A percentile compares a stretch with the other conserved stretches of the same genome.
Conservation (phyloP, 2,329 filamentous ascomycete genomes). For the Xylariaceae sp. region DNA sequence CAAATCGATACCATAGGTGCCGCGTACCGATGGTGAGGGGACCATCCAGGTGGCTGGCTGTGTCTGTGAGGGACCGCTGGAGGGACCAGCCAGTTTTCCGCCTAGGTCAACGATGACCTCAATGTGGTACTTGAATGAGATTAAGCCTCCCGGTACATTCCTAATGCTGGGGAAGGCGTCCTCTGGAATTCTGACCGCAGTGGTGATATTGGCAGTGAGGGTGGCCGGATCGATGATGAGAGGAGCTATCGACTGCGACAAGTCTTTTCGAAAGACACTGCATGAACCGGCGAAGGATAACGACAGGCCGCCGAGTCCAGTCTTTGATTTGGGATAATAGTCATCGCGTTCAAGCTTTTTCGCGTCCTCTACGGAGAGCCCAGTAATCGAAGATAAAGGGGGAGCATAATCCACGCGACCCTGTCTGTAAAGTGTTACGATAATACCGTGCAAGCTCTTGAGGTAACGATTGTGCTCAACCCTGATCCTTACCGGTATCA, state of each 20-base stretch:
- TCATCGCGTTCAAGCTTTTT: constrained; percentile 72
- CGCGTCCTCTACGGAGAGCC: constrained; percentile 56
- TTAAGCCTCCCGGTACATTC: constrained; percentile 85
- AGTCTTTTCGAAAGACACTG: constrained; percentile 91
- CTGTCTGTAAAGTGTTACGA: constrained; percentile 86
- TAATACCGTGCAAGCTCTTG: constrained; percentile 86
- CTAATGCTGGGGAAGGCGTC: constrained; percentile 89
- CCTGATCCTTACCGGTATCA: constrained; percentile 70
- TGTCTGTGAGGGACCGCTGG: constrained; percentile 37
- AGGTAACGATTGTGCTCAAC: constrained; percentile 86
- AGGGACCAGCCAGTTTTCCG: constrained; percentile 66
- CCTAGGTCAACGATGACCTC: constrained; percentile 92
- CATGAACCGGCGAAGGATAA: constrained; percentile 80
- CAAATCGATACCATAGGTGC: constrained; percentile 36
- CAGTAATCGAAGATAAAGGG: constrained; percentile 45
- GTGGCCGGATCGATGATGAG: constrained; percentile 80
- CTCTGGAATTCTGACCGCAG: constrained; percentile 79
- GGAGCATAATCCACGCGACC: constrained; percentile 79
- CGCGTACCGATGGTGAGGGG: constrained; percentile 28
- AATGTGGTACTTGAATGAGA: constrained; percentile 89
- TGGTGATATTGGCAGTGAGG: constrained; percentile 72
- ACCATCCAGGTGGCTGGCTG: constrained; percentile 39
- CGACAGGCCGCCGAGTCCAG: constrained; percentile 79
- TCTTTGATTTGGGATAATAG: constrained; percentile 80
- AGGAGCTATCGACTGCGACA: constrained; percentile 82